Evolutionary conservation across 208 protist species (phyloP), one percentile per base, ranked within the genome.

Genomic region (Leishmania mexicana): DNA sequence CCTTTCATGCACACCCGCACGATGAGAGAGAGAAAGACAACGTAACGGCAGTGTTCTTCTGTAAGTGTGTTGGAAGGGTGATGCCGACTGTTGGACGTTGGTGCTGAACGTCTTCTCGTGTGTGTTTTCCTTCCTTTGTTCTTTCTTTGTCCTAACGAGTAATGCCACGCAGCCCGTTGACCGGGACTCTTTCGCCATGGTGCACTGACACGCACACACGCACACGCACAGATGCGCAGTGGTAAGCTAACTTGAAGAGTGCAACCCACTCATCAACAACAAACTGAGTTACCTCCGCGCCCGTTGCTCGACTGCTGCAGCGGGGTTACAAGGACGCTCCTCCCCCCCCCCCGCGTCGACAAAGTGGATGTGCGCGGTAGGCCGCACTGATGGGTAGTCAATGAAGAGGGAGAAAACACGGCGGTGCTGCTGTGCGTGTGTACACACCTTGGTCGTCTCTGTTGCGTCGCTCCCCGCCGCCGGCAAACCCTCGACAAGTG

Each of bases 131-230:
- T 51, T 77, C 40, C 62, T 57, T 76, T 81, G 31, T 3, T 74
- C 38, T 13, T 19, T 58, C 53, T 57, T 81, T 19, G 42, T 58
- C 24, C 72, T 84, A 80, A 76, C 75, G 73, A 79, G 54, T 81
- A 81, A 78, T 70, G 71, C 67, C 38, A 31, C 65, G 51, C 45
- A 17, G 19, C 47, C 42, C 28, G 45, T 35, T 53, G n/a, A 24
- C 45, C 40, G 19, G 13, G 24, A 31, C 21, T 53, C 15, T 4
- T 35, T 74, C 49, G 45, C 28, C 70, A 8, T 76, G 1, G 53
- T 28, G 17, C 51, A 62, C 49, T 42, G 5, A 62, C 28, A 28
- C 49, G 58, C 49, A 76, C 7, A 42, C 64, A 45, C 64, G 2
- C 17, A 74, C 45, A 38, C 70, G 40, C 10, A 31, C 49, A 45